These are phyloP conservation scores for Trypanosoma mega DNA, from an alignment of 208 protist genomes.

Conservation along the genomic window DNA sequence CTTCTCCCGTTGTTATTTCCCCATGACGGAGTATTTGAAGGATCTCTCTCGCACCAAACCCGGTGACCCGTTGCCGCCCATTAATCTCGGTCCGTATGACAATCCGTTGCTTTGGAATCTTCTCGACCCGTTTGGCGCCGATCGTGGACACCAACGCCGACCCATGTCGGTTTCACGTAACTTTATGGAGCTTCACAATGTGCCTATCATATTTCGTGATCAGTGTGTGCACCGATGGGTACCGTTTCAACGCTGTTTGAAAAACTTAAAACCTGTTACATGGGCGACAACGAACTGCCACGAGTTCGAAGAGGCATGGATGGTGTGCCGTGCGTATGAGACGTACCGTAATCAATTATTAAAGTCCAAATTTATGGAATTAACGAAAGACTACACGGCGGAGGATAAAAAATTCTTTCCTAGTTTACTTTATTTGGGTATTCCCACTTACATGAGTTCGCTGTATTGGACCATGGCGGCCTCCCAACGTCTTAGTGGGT, in stretches of 20 bases:
- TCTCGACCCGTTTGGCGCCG: slow-evolving; percentile 89
- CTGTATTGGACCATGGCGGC: slow-evolving; percentile 86
- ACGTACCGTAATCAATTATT: slow-evolving; percentile 86
- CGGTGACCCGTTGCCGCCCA: slow-evolving; percentile 66
- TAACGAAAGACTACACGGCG: slow-evolving; percentile 88
- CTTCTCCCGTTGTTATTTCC: neutral
- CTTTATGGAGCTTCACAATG: slow-evolving; percentile 88
- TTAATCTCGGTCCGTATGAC: slow-evolving; percentile 90
- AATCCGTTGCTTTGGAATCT: slow-evolving; percentile 91
- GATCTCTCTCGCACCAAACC: slow-evolving; percentile 53
- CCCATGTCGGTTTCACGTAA: slow-evolving; percentile 87
- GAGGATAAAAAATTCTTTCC: slow-evolving; percentile 92
- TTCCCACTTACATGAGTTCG: slow-evolving; percentile 79
- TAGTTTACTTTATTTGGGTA: slow-evolving; percentile 73
- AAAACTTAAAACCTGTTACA: slow-evolving; percentile 85
- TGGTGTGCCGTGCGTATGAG: slow-evolving; percentile 86
- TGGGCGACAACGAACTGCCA: slow-evolving; percentile 87
- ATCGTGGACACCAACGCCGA: slow-evolving; percentile 87
- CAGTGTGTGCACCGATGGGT: slow-evolving; percentile 90
- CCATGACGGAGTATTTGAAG: slow-evolving; percentile 87
- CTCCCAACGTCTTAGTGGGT: slow-evolving; percentile 84
- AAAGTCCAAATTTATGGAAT: slow-evolving; percentile 89
- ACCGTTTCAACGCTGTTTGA: slow-evolving; percentile 79
- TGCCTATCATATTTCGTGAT: slow-evolving; percentile 85
- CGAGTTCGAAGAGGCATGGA: slow-evolving; percentile 89